Evolutionary conservation across 768 basidiomycete species (phyloP).

Genomic region (Tulasnella calospora): DNA sequence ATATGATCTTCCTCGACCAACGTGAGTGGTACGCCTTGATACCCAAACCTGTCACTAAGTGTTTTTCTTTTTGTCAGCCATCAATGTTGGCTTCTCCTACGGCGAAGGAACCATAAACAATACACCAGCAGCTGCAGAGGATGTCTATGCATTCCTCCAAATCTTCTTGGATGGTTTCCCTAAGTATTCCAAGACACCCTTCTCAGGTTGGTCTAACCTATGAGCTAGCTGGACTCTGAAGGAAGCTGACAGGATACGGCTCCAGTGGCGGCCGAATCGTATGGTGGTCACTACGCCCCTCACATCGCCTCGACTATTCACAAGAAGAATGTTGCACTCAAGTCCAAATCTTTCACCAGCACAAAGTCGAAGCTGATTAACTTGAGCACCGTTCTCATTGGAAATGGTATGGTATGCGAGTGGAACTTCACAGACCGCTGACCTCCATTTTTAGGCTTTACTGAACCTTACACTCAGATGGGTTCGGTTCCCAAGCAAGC

Average conservation of each 20-base stretch:
- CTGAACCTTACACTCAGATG: conserved; percentile 78
- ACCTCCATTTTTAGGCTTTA: conserved; percentile 44
- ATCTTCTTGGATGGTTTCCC: conserved; percentile 75
- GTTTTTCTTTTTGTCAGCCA: conserved; percentile 44
- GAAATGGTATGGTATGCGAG: conserved; percentile 49
- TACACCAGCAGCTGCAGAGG: conserved; percentile 83
- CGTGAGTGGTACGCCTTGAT: conserved; percentile 21
- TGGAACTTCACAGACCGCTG: not conserved
- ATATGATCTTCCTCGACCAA: conserved; percentile 68
- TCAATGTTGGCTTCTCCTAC: conserved; percentile 89
- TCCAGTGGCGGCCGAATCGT: conserved; percentile 25
- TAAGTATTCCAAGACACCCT: conserved; percentile 61
- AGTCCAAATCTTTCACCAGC: conserved; percentile 38
- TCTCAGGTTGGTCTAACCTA: conserved; percentile 35
- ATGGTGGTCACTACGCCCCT: conserved; percentile 70
- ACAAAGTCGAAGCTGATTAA: conserved; percentile 66
- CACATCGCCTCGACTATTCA: conserved; percentile 80
- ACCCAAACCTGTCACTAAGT: conserved; percentile 27
- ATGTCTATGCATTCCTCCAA: conserved; percentile 81
- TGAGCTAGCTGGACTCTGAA: not conserved
- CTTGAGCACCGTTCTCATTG: conserved; percentile 77
- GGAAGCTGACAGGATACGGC: not conserved
- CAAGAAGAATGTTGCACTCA: conserved; percentile 63
- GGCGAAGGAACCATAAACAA: conserved; percentile 70
- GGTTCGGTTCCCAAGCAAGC: conserved; percentile 72